These are phyloP conservation scores for Aspergillus coremiiformis DNA, from an alignment of 495 filamentous ascomycete species.

Conservation along the genomic window DNA sequence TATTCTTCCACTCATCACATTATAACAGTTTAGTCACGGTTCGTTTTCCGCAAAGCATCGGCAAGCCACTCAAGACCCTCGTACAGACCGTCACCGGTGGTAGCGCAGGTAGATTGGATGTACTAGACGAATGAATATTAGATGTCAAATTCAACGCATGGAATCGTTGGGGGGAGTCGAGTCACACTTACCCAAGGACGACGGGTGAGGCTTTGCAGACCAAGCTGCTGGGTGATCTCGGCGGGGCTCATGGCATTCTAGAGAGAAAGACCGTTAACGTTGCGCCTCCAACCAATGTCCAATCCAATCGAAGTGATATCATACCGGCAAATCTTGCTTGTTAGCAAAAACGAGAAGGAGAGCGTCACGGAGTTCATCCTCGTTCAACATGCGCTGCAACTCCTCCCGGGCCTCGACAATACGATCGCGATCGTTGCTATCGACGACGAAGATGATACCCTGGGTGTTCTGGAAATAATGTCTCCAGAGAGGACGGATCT, in stretches of 20 bases:
- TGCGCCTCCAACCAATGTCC: constrained; percentile 3
- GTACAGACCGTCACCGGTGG: constrained; percentile 98
- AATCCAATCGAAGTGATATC: constrained; percentile 19
- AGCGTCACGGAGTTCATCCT: constrained; percentile 97
- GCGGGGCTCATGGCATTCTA: constrained; percentile 99
- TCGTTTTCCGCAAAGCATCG: constrained; percentile 86
- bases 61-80: constrained; percentile 99
- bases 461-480: constrained; percentile 99
- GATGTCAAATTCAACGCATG: constrained; percentile 7
- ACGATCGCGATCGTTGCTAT: constrained; percentile 99
- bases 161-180: not conserved
- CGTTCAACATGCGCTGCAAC: constrained; percentile 99
- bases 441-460: constrained; percentile 99
- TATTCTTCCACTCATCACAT: constrained; percentile 37
- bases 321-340: constrained; percentile 99
- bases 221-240: constrained; percentile 99
- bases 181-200: constrained; percentile 84
- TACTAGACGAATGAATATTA: constrained; percentile 52
- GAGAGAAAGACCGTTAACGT: constrained; percentile 12
- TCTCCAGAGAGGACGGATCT: constrained; percentile 98
- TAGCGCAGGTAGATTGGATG: constrained; percentile 99
- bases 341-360: constrained; percentile 98
- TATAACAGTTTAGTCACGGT: constrained; percentile 60
- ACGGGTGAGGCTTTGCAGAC: constrained; percentile 94
- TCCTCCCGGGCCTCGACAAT: constrained; percentile 97